phyloP scores from a whole-genome alignment of 208 protist species.

The Trypanosoma theileri region DNA sequence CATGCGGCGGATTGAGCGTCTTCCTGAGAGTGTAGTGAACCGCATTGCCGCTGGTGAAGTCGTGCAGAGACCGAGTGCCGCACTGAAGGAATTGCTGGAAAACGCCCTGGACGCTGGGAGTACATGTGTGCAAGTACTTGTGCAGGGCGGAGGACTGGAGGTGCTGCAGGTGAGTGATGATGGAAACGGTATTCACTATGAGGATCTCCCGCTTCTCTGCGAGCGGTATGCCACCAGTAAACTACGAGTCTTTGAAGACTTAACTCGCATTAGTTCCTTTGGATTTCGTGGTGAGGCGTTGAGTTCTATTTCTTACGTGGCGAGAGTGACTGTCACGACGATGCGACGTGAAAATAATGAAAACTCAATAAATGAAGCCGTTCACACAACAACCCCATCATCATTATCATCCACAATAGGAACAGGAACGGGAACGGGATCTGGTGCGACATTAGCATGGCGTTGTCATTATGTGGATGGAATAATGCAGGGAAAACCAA shows the following conservation, averaged over 20 bases:
- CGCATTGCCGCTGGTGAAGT: constrained; percentile 98
- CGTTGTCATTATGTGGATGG: constrained; percentile 86
- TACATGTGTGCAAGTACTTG: constrained; percentile 86
- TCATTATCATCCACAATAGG: neutral
- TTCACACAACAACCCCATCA: neutral
- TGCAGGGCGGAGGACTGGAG: constrained; percentile 94
- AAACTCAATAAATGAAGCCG: neutral
- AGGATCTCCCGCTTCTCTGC: constrained; percentile 96
- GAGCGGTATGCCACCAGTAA: constrained; percentile 98
- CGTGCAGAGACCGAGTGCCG: constrained; percentile 96
- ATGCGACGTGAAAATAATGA: constrained; percentile 26
- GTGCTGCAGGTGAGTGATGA: constrained; percentile 97
- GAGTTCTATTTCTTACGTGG: constrained; percentile 83
- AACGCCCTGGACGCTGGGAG: constrained; percentile 96
- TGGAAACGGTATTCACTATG: constrained; percentile 94
- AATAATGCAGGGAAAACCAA: constrained; percentile 89
- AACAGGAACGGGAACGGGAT: too few relatives aligned
- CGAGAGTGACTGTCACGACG: constrained; percentile 74
- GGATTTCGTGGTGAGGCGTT: constrained; percentile 93
- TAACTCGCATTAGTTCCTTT: constrained; percentile 84
- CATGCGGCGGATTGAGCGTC: constrained; percentile 82
- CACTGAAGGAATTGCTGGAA: constrained; percentile 98
- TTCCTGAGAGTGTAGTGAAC: constrained; percentile 95
- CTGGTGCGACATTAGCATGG: constrained; percentile 41
- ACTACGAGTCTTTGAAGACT: constrained; percentile 85